These are phyloP conservation scores for Rhodocollybia butyracea DNA, from an alignment of 768 basidiomycete genomes.

Conservation along the genomic window DNA sequence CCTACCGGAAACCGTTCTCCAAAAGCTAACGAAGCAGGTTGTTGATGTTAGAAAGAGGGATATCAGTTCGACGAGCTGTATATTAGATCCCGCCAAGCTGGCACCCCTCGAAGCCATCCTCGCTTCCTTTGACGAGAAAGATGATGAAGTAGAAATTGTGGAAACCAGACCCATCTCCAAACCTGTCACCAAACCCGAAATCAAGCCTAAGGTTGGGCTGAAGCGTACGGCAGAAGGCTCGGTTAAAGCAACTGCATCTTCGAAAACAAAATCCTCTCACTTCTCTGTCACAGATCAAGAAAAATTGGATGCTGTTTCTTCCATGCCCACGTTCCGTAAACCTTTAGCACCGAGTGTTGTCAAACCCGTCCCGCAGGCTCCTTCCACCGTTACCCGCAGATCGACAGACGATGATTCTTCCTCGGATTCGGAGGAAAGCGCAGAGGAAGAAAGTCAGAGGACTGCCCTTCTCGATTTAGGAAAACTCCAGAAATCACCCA, in stretches of 20 bases:
- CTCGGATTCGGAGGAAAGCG: constrained; percentile 39
- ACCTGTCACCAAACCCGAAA: not conserved
- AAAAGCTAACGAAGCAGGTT: constrained; percentile 65
- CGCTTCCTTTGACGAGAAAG: constrained; percentile 54
- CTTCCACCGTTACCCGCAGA: constrained; percentile 14
- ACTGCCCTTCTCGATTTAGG: constrained; percentile 51
- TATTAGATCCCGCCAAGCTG: constrained; percentile 56
- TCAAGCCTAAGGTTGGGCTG: not conserved
- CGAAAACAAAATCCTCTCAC: constrained; percentile 12
- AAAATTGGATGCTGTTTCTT: constrained; percentile 30
- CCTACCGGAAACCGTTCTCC: constrained; percentile 54
- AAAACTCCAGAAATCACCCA: constrained; percentile 59
- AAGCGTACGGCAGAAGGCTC: not conserved
- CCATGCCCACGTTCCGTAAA: constrained; percentile 41
- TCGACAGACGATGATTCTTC: constrained; percentile 39
- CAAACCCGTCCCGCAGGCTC: constrained; percentile 12
- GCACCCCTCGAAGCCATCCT: constrained; percentile 66
- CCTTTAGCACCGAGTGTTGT: constrained; percentile 18
- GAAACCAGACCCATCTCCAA: constrained; percentile 19
- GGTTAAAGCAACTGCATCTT: not conserved
- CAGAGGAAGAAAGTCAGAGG: constrained; percentile 42
- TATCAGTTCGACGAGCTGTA: constrained; percentile 42
- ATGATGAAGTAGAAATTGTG: constrained; percentile 56
- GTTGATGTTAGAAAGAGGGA: constrained; percentile 52
- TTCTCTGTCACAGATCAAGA: constrained; percentile 28